phyloP scores from a whole-genome alignment of 106 monocot genomes.

The Alisma plantagoaquatica region DNA sequence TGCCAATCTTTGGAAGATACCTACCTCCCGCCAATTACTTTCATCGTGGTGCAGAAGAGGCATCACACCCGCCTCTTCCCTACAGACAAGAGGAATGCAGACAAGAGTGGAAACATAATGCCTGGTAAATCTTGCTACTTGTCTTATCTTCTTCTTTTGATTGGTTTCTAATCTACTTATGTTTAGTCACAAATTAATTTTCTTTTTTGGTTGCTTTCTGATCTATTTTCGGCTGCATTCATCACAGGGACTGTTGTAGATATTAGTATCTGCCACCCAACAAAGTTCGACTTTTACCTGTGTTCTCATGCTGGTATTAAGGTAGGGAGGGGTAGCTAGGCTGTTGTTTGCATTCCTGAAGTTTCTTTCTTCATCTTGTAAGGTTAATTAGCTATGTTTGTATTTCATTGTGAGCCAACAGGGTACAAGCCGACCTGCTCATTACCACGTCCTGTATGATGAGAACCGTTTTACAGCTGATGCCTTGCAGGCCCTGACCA shows the following conservation, averaged over 20 bases:
- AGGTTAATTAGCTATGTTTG: too few species aligned
- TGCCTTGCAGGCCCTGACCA: slow-evolving; percentile 13
- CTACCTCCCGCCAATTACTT: slow-evolving; percentile 77
- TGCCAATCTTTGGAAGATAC: slow-evolving; percentile 65
- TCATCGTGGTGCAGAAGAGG: slow-evolving; percentile 75
- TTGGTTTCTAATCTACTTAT: not conserved
- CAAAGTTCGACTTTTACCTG: slow-evolving; percentile 66
- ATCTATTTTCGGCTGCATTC: not conserved
- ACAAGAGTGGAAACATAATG: slow-evolving; percentile 67
- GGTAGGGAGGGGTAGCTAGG: slow-evolving; percentile 19
- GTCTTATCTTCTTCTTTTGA: too few species aligned
- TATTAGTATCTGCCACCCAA: slow-evolving; percentile 72
- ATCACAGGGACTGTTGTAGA: slow-evolving; percentile 64
- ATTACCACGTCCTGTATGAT: slow-evolving; percentile 24
- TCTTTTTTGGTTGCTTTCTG: not conserved
- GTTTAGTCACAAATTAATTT: not conserved
- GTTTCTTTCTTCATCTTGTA: too few species aligned
- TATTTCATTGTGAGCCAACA: too few species aligned
- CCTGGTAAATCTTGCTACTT: slow-evolving; percentile 37
- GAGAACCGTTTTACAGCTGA: slow-evolving; percentile 22
- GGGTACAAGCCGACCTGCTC: slow-evolving; percentile 26
- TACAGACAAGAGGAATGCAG: slow-evolving; percentile 45
- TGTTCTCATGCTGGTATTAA: slow-evolving; percentile 79
- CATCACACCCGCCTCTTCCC: slow-evolving; percentile 80
- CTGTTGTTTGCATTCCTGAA: too few species aligned